Base-by-base conservation (phyloP, 208 protist genomes). In the Blechomonas ayalai region DNA sequence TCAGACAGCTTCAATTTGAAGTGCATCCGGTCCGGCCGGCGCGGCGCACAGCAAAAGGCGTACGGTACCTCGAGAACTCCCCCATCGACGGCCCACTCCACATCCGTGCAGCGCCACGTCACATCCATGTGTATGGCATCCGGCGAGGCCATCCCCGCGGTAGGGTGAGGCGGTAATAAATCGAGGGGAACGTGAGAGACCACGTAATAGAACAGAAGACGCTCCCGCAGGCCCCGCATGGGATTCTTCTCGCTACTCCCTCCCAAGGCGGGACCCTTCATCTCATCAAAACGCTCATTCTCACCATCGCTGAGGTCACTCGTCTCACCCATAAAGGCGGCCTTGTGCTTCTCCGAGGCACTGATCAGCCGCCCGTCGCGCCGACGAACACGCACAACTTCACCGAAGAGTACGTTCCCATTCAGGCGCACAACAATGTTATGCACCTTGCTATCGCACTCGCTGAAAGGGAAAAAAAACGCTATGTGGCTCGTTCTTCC, bases 381-480 rank as follows among this genome's bases (percentile, higher is more conserved):
- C 0, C 55, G 37, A 18, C 27, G 31, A 8, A 53, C 38, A 2
- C 55, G 53, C 19, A 68, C 38, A 23, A 89, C 48, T 27, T 77
- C 65, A 5, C 71, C 71, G 5, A 75, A 50, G 2, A 89, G 28
- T 0, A 62, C 52, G 2, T 62, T 44, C 1, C 56, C 47, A 16
- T 70, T 73, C 2, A 78, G 44, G 20, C 37, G 55, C 0, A 70
- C 65, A 2, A 50, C 41, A 26, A 89, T 28, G 23, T 48, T 67
- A 32, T 69, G 59, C 25, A 73, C 48, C 8, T 59, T 33, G 6
- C 52, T 47, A 1, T 57, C 59, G 36, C 74, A 83, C 42, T 70
- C 74, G 42, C 74, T 89, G 35, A 89, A 57, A 15, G 80, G 80
- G 26, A 89, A 89, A 38, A 82, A 59, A 22, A 82, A 70, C 26